Conservation (phyloP, 495 filamentous ascomycete species). For the Articulospora tetracladia region DNA sequence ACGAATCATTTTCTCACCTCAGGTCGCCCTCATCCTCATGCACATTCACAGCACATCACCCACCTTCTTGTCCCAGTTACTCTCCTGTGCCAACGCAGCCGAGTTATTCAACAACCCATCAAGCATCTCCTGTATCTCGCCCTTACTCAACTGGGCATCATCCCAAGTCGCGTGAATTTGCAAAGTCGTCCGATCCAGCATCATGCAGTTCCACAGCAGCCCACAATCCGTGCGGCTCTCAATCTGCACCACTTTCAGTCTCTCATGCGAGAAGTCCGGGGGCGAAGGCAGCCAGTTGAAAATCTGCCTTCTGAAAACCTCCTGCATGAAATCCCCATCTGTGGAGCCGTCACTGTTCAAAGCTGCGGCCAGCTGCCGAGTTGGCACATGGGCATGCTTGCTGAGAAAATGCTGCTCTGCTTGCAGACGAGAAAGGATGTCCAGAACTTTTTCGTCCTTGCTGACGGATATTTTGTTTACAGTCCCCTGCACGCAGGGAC, state of each 20-base stretch:
- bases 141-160: too few relatives aligned
- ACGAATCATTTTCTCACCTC: too few relatives aligned
- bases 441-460: not conserved
- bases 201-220: not conserved
- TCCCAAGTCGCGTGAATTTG: too few relatives aligned
- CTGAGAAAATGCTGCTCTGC: conserved; percentile 1
- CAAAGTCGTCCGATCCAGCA: not conserved
- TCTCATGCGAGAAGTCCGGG: not conserved
- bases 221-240: not conserved
- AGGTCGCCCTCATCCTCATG: too few relatives aligned
- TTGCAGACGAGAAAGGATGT: not conserved
- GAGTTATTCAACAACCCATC: too few relatives aligned
- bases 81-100: too few relatives aligned
- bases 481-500: not conserved
- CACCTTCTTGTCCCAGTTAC: too few relatives aligned
- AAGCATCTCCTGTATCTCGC: too few relatives aligned
- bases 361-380: too few relatives aligned
- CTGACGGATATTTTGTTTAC: not conserved
- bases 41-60: too few relatives aligned
- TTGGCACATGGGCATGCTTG: not conserved
- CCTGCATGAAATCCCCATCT: conserved; percentile 6
- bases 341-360: not conserved
- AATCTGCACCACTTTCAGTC: conserved; percentile 3
- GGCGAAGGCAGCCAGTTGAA: conserved; percentile 10
- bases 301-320: conserved; percentile 3